Evolutionary conservation across 2,329 filamentous ascomycete species (phyloP).

Genomic region (Cercospora sp.): DNA sequence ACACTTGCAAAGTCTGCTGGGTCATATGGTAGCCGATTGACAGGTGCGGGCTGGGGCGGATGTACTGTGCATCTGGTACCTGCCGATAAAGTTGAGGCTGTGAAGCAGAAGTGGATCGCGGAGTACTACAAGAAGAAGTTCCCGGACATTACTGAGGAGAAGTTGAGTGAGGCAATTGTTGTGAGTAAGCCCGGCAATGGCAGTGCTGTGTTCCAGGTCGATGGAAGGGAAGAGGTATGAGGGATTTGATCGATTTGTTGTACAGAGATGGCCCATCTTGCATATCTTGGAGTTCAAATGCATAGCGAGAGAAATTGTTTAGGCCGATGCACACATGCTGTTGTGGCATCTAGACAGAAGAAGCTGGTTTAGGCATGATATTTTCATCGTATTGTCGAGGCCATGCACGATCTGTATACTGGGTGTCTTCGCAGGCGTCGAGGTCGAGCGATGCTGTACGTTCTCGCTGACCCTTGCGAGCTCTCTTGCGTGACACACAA

Average conservation of each 20-base stretch:
- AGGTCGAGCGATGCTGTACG: background rate
- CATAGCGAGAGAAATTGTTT: background rate
- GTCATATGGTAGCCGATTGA: conserved; percentile 80
- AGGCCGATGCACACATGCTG: background rate
- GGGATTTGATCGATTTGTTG: background rate
- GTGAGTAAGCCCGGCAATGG: conserved; percentile 85
- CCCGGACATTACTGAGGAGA: conserved; percentile 68
- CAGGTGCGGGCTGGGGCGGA: conserved; percentile 94
- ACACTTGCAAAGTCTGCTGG: conserved; percentile 74
- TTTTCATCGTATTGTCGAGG: background rate
- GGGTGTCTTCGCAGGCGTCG: background rate
- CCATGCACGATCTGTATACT: background rate
- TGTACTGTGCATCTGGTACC: conserved; percentile 93
- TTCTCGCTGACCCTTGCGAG: background rate
- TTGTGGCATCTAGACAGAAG: background rate
- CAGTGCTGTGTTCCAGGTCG: conserved; percentile 42
- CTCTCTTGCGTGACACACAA: background rate
- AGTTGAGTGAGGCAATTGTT: conserved; percentile 76
- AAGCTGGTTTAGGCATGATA: background rate
- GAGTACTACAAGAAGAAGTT: conserved; percentile 80
- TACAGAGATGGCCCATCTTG: background rate
- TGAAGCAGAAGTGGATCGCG: conserved; percentile 73
- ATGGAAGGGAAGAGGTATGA: conserved; percentile 25
- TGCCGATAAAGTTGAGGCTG: conserved; percentile 73
- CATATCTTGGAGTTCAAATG: background rate